Base-by-base conservation (phyloP, 768 basidiomycete species). In the Phlebiopsis flavidoalba region DNA sequence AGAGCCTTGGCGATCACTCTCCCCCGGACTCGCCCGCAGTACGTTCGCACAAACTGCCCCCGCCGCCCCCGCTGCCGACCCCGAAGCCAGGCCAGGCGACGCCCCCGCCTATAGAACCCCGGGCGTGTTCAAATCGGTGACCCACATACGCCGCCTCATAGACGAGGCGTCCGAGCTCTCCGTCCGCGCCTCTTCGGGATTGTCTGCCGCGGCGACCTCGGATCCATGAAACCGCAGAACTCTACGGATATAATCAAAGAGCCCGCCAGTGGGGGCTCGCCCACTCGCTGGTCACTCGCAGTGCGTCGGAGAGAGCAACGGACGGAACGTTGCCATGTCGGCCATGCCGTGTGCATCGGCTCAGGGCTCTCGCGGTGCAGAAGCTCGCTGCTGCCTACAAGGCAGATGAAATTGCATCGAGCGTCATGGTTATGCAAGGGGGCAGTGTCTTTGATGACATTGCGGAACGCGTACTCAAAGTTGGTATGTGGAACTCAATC, bases 391-490 rank as follows among this genome's bases (percentile, higher is more conserved):
- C 86, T 22, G 93, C 93, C 5, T 95, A 95, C 68, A 85, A 86
- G 70, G 80, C 84, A 11, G 93, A 95, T 69, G 93, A 95, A 71
- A 91, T 95, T 67, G 93, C 93, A 1, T 90, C 91, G 0, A 93
- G 90, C 68, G 93, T 95, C 26, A 91, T 95, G 87, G 86, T 95
- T 35, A 95, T 95, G 93, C 93, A 95, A 70, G 92, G 92, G 40
- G 92, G 93, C 5, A 93, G 87, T 63, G 89, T 94, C 2, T 91
- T 95, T 67, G 93, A 95, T 66, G 93, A 95, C 66, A 80, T 95
- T n/a, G 93, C 93, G 0, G 91, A 93, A 69, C 81, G 87, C 14
- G 93, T 95, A 8, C 80, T 95, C 57, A 91, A 78, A 80, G 70
- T 83, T 57, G 85, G 85, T 84, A 57, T 60, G 80, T 76, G 35